Base-by-base conservation (phyloP, 2,329 filamentous ascomycete species). In the Calycina herbarum region DNA sequence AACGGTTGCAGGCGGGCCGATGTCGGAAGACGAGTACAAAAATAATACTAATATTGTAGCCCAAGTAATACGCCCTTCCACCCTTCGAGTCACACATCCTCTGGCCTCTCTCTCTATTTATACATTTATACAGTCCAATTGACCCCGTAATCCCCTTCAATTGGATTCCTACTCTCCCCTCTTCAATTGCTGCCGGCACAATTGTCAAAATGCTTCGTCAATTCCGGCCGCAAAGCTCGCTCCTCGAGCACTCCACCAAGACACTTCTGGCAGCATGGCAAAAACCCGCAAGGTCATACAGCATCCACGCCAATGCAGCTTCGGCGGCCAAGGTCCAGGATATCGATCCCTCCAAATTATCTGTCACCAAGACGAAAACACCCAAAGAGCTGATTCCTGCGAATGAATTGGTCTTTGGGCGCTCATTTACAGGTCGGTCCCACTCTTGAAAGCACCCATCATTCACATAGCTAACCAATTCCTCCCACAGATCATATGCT, bases 401-500 rank as follows among this genome's bases (percentile, higher is more conserved):
- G 15, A 86, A 94, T 76, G 88, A 96, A 69, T 87, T 99, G 64
- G 83, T 98, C 69, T 99, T 99, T 78, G 95, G 95, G 69, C 86
- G 86, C 71, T 90, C 89, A 60, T 99, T 99, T 79, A 97, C 95
- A 74, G 93, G 93, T 94, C 81, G 65, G 40, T 64, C 61, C 40
- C 29, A 29, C 48, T 61, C 45, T 51, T 51, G 7, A 27, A 20
- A 3, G 2, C 5, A 2, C 15, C 10, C 10, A 7, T 11, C 2
- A 5, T 51, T 10, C 2, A 51, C 11, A 56, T 48, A 64, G 62
- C 62, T 68, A 62, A 57, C 56, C 17, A 38, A 27, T 58, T 7
- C n/a, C 51, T 5, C 27, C 38, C 31, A 51, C 76, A 96, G 95
- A 99, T 82, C 95, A 98, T 81, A 98, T 99, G 94, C 89, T 98